Base-by-base conservation (phyloP, 2,329 filamentous ascomycete genomes). In the Alternaria infectoria region DNA sequence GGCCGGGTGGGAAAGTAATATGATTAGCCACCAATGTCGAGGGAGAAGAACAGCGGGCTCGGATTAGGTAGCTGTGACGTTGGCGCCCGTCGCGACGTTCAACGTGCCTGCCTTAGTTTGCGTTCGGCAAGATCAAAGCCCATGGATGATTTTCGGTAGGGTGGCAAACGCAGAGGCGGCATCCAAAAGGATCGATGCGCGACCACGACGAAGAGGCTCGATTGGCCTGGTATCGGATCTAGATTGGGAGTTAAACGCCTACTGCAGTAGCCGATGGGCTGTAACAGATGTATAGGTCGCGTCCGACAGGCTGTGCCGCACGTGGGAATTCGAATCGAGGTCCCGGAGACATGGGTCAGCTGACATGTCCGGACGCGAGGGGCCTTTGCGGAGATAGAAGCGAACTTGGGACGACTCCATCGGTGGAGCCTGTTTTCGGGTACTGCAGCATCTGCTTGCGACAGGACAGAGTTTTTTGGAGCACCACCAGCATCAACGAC, bases 41-140 rank as follows among this genome's bases (percentile, higher is more conserved):
- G 50, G 54, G 49, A 46, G 54, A 45, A 44, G 49, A 47, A 59
- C 19, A 50, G 54, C 30, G 57, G 30, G 26, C 19, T 43, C 43
- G 21, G 28, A 62, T 57, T 60, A 50, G 57, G 61, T 61, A 54
- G 59, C 49, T 50, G 62, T 62, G 66, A 67, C 64, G 68, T 65
- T 30, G 54, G 60, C 28, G 62, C 60, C 52, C 44, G 61, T 55
- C 44, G 65, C 65, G 55, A 57, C 44, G 13, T 55, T 46, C 47
- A 55, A 61, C 43, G 62, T 40, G 59, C 55, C 57, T 63, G 36
- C 44, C 44, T 40, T 55, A 45, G 54, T 45, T 54, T 25, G 21
- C 23, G 26, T 23, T 43, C 36, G 60, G 46, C 21, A 64, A 55
- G 44, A 46, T 60, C 23, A 61, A 61, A 40, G 45, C 13, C 59